Percentiles rank a stretch among this genome's conserved stretches.
phyloP scores from a whole-genome alignment of 1,284 basidiomycete genomes.

The Trametes hirsuta region DNA sequence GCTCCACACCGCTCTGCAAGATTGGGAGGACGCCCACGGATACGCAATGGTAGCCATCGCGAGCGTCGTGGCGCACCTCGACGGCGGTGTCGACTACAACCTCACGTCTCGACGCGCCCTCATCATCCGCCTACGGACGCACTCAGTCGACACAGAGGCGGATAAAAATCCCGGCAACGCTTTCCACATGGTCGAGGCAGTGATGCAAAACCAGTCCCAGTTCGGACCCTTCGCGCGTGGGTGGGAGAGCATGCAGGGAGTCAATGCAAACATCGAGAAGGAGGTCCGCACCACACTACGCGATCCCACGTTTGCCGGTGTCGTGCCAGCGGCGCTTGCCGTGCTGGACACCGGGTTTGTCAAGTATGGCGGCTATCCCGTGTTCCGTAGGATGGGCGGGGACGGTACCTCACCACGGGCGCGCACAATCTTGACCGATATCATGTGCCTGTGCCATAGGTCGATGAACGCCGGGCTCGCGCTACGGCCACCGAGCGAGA shows the following conservation, averaged over 20 bases:
- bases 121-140: background rate
- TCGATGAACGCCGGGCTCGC: background rate
- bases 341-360: background rate
- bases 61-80: background rate
- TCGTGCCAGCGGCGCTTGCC: background rate
- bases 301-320: background rate
- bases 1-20: background rate
- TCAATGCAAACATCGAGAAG: background rate
- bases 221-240: background rate
- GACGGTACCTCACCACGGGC: background rate
- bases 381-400: background rate
- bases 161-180: background rate
- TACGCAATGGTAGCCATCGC: background rate
- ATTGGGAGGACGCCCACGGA: constrained; percentile 3
- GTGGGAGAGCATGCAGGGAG: background rate
- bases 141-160: background rate
- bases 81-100: constrained; percentile 5
- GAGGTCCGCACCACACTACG: background rate
- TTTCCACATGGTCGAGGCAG: background rate
- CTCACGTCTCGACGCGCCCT: background rate
- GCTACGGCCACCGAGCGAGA: background rate
- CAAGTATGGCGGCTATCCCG: background rate
- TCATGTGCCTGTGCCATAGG: constrained; percentile 1
- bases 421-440: constrained; percentile 4
- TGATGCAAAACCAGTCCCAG: background rate